Evolutionary conservation across 192 early-diverging fungal genomes (phyloP), one percentile per base, ranked within the genome.

Genomic region (Fimicolochytrium jonesii): DNA sequence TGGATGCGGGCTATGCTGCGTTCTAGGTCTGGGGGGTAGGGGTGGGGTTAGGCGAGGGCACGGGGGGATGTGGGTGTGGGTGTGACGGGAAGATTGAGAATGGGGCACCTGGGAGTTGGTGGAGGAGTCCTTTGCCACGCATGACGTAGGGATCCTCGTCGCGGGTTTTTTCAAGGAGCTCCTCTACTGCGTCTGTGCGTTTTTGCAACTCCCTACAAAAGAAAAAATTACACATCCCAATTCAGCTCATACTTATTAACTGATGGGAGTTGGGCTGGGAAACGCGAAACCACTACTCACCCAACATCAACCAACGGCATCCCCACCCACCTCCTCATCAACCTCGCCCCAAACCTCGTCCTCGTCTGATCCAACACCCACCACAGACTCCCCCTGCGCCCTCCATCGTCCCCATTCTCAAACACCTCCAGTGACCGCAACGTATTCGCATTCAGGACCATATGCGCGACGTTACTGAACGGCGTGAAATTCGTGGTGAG

Each of bases 361-460:
- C 44, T 55, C 5, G 90, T 92, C 59, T 88, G 77, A 59, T 92
- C 77, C 23, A 92, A 55, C 6, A 86, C 69, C 59, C 70, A 73
- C 23, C 88, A 70, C 13, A 92, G 64, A 0, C 74, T 75, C 1
- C 83, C 84, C 7, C 67, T 48, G n/a, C 62, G 67, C 6, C 51
- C 50, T 47, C 64, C 66, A 34, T 75, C 75, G 0, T 76, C 79
- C 31, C 74, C 61, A 30, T 86, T 85, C 3, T 70, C 61, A 52
- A 78, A 87, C 17, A 90, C 75, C 58, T 91, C 89, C 13, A 91
- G 61, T 25, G 83, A 82, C 20, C 67, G 51, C 18, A 89, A 66
- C 1, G 89, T 84, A 55, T 86, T 82, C 10, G 79, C 86, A 46
- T 84, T 85, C 15, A 91, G 46, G n/a, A 78, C 46, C 85, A 90